Base-by-base conservation (phyloP, 257 asterid genomes). In the Nicotiana sylvestris region DNA sequence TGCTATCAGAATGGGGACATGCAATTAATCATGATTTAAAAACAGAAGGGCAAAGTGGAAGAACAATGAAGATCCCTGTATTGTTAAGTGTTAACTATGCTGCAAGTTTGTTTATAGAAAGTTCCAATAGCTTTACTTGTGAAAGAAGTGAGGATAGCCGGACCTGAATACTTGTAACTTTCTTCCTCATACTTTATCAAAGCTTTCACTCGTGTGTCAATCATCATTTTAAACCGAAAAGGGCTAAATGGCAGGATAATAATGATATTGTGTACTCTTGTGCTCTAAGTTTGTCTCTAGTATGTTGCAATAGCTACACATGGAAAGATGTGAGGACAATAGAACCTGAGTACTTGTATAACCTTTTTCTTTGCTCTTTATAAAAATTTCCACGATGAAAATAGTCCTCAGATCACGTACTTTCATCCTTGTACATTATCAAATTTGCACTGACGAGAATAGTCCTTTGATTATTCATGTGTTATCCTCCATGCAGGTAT, bases 401-500 rank as follows among this genome's bases (percentile, higher is more conserved):
- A 29, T 70, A 43, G 78, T 43, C 21, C 35, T 72, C 33, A 21
- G 21, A n/a, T 55, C 39, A 46, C 39, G 15, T 72, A 72, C 27
- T 35, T 46, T 72, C 78, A 46, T 46, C 78, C 61, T 21, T 72
- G 78, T 46, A 72, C 61, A 25, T 72, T 25, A 46, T 72, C 60
- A 25, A 46, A 25, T 46, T 43, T 72, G 57, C 78, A 46, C 13
- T 33, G 37, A 6, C 21, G 27, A 72, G 60, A 72, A 46, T 12
- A 72, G 78, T 72, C 60, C 21, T 25, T 46, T 72, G 78, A 72
- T 76, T 37, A n/a, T 33, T 12, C 32, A 13, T 74, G 49, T 56
- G 29, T 53, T 69, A 61, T 25, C 11, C 56, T 49, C 46, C 70
- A 27, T 83, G 93, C 95, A 95, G 99, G 84, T 88, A 57, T 78